Evolutionary conservation across 2,329 filamentous ascomycete species (phyloP).

Genomic region (Penicillium paneum): DNA sequence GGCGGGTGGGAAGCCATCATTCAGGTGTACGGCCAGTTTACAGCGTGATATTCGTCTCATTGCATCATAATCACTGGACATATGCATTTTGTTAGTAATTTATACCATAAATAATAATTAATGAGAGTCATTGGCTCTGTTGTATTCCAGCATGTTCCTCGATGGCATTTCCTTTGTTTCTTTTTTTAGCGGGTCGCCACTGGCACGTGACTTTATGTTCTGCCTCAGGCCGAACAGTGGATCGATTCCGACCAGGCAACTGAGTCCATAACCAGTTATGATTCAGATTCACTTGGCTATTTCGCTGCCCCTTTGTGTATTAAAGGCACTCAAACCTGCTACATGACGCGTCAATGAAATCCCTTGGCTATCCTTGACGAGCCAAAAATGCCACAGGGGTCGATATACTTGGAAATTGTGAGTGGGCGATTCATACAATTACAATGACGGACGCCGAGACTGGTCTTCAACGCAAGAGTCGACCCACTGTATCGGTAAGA

Average conservation of each 20-base stretch:
- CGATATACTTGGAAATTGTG: neutral
- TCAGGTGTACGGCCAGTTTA: conserved; percentile 27
- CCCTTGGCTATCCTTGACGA: neutral
- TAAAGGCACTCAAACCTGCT: neutral
- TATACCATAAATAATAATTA: neutral
- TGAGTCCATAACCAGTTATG: neutral
- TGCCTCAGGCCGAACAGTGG: neutral
- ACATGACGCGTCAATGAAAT: neutral
- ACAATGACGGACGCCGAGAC: neutral
- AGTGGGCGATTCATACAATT: neutral
- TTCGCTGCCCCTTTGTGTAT: neutral
- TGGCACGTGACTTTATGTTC: neutral
- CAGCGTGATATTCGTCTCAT: conserved; percentile 4
- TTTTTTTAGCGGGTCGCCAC: neutral
- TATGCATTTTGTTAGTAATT: conserved; percentile 3
- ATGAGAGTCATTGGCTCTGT: neutral
- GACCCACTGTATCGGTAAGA: neutral
- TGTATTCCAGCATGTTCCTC: neutral
- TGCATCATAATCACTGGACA: conserved; percentile 1
- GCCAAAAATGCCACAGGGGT: neutral
- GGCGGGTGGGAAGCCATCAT: conserved; percentile 34
- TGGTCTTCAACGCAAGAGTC: neutral
- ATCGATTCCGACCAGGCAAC: neutral
- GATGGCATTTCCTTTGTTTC: neutral
- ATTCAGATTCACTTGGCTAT: neutral